Conservation (phyloP, 2,329 filamentous ascomycete species). For the Venturia aucupariae region DNA sequence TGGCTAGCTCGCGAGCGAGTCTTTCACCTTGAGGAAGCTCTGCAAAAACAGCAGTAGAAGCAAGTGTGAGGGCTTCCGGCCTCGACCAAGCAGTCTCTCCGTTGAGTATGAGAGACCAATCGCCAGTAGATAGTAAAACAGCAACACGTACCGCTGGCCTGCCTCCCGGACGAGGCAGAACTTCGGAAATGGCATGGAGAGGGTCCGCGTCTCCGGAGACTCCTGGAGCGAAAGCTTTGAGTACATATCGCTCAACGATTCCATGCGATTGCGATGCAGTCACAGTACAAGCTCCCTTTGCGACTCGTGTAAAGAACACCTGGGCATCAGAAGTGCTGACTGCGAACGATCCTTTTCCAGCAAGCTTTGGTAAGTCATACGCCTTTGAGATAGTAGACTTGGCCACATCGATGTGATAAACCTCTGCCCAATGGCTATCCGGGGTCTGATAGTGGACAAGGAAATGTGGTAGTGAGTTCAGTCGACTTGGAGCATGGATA, state of each 20-base stretch:
- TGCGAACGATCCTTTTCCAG: constrained; percentile 66
- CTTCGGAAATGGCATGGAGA: constrained; percentile 68
- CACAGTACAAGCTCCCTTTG: constrained; percentile 62
- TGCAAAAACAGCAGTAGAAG: constrained; percentile 71
- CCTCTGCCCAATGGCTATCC: constrained; percentile 67
- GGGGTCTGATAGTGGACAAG: constrained; percentile 69
- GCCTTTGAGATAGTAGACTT: constrained; percentile 61
- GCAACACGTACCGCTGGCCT: constrained; percentile 69
- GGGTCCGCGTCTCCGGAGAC: constrained; percentile 30
- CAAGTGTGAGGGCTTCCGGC: constrained; percentile 70
- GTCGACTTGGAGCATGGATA: constrained; percentile 64
- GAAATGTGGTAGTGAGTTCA: constrained; percentile 70
- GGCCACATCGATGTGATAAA: constrained; percentile 73
- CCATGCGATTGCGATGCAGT: constrained; percentile 68
- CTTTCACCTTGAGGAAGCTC: constrained; percentile 65
- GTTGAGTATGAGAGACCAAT: constrained; percentile 80
- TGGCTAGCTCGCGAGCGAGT: constrained; percentile 70
- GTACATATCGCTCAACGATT: constrained; percentile 65
- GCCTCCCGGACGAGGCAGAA: constrained; percentile 56
- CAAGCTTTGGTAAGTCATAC: constrained; percentile 66
- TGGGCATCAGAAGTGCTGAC: constrained; percentile 69
- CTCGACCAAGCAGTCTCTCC: constrained; percentile 73
- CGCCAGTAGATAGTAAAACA: constrained; percentile 52
- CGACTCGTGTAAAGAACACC: constrained; percentile 81
- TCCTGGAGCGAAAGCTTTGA: constrained; percentile 33